Evolutionary conservation across 2,329 filamentous ascomycete genomes (phyloP).

Genomic region (Blastomyces emzantsi): DNA sequence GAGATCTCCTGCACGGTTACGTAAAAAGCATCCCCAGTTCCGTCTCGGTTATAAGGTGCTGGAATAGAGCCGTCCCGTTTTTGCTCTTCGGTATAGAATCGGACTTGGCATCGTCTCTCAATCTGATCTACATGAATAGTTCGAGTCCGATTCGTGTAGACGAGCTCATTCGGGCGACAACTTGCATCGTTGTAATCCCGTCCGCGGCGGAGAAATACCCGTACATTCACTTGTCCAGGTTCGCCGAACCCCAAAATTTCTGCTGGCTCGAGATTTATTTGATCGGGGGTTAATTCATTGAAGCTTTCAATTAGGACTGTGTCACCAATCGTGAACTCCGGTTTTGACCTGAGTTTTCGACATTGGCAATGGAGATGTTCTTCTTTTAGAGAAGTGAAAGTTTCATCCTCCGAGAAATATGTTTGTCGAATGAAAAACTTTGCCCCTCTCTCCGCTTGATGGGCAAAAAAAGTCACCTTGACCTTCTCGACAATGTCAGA

Average conservation of each 20-base stretch:
- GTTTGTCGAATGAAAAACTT: slow-evolving; percentile 63
- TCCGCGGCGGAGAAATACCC: slow-evolving; percentile 45
- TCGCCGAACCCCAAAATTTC: slow-evolving; percentile 42
- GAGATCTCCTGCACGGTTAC: slow-evolving; percentile 41
- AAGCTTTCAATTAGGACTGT: slow-evolving; percentile 45
- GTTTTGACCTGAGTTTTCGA: slow-evolving; percentile 7
- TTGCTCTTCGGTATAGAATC: slow-evolving; percentile 42
- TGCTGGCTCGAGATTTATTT: slow-evolving; percentile 49
- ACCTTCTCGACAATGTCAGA: slow-evolving; percentile 51
- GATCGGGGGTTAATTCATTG: slow-evolving; percentile 16
- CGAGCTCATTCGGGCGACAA: slow-evolving; percentile 45
- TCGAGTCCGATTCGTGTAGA: slow-evolving; percentile 39
- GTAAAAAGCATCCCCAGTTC: slow-evolving; percentile 58
- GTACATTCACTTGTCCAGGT: slow-evolving; percentile 36
- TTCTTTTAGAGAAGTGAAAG: slow-evolving; percentile 52
- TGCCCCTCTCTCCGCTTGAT: slow-evolving; percentile 31
- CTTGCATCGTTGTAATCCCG: slow-evolving; percentile 33
- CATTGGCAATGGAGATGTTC: slow-evolving; percentile 49
- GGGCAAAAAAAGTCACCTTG: slow-evolving; percentile 49
- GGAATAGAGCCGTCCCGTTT: slow-evolving; percentile 36
- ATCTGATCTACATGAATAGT: slow-evolving; percentile 37
- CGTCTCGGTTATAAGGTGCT: slow-evolving; percentile 56
- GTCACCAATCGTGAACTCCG: slow-evolving; percentile 45
- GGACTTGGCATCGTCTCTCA: slow-evolving; percentile 50
- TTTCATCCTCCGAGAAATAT: slow-evolving; percentile 51